These are phyloP conservation scores for Selenicereus undatus DNA, from an alignment of 148 eudicot species.

Conservation along the genomic window DNA sequence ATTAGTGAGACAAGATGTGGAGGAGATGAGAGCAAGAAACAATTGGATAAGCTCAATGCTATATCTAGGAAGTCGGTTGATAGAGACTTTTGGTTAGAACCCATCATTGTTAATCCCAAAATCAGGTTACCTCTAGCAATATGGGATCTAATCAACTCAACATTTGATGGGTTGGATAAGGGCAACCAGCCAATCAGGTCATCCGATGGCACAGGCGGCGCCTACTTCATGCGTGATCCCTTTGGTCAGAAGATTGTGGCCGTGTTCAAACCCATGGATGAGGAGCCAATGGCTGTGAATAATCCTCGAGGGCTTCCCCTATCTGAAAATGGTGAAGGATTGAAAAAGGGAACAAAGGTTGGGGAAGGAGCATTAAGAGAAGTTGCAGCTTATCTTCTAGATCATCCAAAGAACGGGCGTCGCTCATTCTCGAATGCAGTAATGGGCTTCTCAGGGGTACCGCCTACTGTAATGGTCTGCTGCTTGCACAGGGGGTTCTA, in stretches of 20 bases:
- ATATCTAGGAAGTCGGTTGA: constrained; percentile 25
- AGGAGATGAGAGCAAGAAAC: constrained; percentile 15
- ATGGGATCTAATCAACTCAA: constrained; percentile 40
- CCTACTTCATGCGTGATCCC: constrained; percentile 63
- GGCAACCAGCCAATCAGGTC: constrained; percentile 60
- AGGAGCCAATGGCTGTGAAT: constrained; percentile 74
- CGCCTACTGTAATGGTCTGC: constrained; percentile 61
- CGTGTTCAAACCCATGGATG: constrained; percentile 71
- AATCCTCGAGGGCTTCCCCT: constrained; percentile 66
- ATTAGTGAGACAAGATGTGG: constrained; percentile 19
- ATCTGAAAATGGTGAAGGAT: constrained; percentile 65
- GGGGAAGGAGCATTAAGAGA: constrained; percentile 90
- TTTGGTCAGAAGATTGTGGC: constrained; percentile 46
- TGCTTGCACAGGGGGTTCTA: constrained; percentile 63
- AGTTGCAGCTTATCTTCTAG: constrained; percentile 69
- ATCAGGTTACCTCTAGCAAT: constrained; percentile 32
- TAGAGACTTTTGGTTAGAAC: constrained; percentile 49
- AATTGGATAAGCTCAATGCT: constrained; percentile 11
- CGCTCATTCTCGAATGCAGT: constrained; percentile 35
- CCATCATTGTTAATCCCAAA: constrained; percentile 45
- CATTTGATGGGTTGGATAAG: constrained; percentile 45
- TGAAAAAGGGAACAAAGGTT: constrained; percentile 70
- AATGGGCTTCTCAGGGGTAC: constrained; percentile 73
- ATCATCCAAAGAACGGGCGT: constrained; percentile 65
- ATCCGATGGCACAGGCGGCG: constrained; percentile 70